These are phyloP conservation scores for Cucurbitaria berberidis DNA, from an alignment of 2,329 filamentous ascomycete genomes.

Conservation along the genomic window DNA sequence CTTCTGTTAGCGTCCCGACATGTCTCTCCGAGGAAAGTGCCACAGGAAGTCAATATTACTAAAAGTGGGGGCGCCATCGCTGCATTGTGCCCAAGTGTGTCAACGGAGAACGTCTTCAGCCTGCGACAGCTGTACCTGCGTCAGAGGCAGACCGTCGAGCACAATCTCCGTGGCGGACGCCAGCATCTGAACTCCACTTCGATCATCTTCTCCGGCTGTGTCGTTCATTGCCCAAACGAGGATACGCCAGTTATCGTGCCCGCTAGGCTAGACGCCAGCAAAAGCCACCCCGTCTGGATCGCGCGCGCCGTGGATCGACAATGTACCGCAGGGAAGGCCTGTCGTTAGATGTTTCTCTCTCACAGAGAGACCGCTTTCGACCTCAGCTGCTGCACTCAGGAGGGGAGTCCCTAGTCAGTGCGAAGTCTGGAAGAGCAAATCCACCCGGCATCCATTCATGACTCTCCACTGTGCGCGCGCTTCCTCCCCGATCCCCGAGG, in stretches of 20 bases:
- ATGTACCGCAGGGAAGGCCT: conserved; percentile 36
- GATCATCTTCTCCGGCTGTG: conserved; percentile 32
- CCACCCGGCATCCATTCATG: conserved; percentile 11
- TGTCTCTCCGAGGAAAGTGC: conserved; percentile 14
- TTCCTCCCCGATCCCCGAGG: conserved; percentile 8
- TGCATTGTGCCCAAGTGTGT: conserved; percentile 3
- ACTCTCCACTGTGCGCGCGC: conserved; percentile 24
- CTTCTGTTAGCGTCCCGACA: conserved; percentile 10
- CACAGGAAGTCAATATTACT: conserved; percentile 13
- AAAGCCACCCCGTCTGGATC: conserved; percentile 44
- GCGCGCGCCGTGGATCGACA: conserved; percentile 36
- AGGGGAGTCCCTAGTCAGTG: conserved; percentile 6
- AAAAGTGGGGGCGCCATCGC: conserved; percentile 6
- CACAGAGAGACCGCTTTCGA: conserved; percentile 15
- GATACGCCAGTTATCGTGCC: conserved; percentile 35
- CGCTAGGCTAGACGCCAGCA: conserved; percentile 39
- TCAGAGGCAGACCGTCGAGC: conserved; percentile 28
- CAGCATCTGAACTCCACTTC: conserved; percentile 31
- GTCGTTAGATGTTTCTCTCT: conserved; percentile 18
- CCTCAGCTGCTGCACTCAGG: conserved; percentile 20
- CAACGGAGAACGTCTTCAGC: conserved; percentile 6
- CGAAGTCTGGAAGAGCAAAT: conserved; percentile 6
- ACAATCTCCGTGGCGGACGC: conserved; percentile 37
- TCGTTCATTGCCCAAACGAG: conserved; percentile 35
- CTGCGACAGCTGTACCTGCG: conserved; percentile 39